Conservation (phyloP, 2,329 filamentous ascomycete genomes). For the Rhynchosporium graminicola region DNA sequence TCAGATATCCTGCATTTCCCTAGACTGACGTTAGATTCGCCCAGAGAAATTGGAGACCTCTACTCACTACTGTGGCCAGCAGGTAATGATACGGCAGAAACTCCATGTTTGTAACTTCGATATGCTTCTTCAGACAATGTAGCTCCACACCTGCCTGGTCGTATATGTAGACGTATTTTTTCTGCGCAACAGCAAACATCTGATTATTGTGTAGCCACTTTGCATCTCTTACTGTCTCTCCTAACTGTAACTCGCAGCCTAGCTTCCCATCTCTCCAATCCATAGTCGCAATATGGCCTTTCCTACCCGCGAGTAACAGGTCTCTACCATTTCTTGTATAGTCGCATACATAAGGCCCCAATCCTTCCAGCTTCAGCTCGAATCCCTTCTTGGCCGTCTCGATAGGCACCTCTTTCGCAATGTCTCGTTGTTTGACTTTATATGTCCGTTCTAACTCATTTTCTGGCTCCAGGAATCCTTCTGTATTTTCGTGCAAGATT, state of each 20-base stretch:
- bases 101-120: conserved; percentile 90
- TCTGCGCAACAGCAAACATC: conserved; percentile 92
- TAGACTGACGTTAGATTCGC: conserved; percentile 38
- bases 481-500: conserved; percentile 83
- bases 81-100: conserved; percentile 97
- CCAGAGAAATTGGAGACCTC: background rate
- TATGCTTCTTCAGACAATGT: conserved; percentile 86
- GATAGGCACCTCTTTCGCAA: conserved; percentile 70
- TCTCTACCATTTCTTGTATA: conserved; percentile 89
- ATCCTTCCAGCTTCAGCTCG: conserved; percentile 76
- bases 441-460: conserved; percentile 88
- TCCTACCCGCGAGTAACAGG: conserved; percentile 81
- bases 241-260: conserved; percentile 86
- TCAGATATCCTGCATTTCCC: conserved; percentile 80
- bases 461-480: conserved; percentile 87
- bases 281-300: conserved; percentile 94
- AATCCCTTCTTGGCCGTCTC: conserved; percentile 93
- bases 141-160: conserved; percentile 88
- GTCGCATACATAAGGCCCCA: conserved; percentile 86
- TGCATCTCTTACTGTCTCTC: conserved; percentile 86
- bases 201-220: conserved; percentile 95
- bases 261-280: conserved; percentile 93
- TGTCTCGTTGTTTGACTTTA: conserved; percentile 87
- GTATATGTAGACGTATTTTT: conserved; percentile 97
- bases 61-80: conserved; percentile 76